Base-by-base conservation (phyloP, 2,329 filamentous ascomycete species). In the Metarhizium anisopliae region DNA sequence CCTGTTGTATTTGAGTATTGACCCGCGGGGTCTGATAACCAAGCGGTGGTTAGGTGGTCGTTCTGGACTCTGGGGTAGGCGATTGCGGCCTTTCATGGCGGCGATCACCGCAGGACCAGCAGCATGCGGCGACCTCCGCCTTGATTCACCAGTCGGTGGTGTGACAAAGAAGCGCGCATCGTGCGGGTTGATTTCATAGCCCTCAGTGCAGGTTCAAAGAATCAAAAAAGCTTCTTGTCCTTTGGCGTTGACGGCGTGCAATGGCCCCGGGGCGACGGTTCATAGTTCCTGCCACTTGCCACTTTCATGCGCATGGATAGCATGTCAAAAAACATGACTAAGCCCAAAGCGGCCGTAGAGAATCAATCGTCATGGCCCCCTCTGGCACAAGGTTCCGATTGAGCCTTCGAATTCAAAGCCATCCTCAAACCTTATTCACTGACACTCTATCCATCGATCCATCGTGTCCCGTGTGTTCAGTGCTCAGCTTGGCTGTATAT, bases 41-140 rank as follows among this genome's bases (percentile, higher is more conserved):
- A 25, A 25, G 25, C 1, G 25, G 25, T 25, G 25, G 25, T 25
- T 25, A 25, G 25, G 25, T 25, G 25, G 25, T 25, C 25, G 25
- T 25, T 25, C 25, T 25, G 25, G 25, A 25, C 25, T 35, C 32
- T 35, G 32, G 32, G 32, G 32, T 35, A 35, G 32, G 32, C 32
- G 38, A 30, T 43, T 43, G 7, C 18, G 20, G 18, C 47, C 25
- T n/a, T 4, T 32, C 32, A 20, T n/a, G 11, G n/a, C 43, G 55
- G 55, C 55, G 47, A 56, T 20, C 51, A 53, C 55, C 55, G 51
- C 29, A 32, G 32, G 11, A 25, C 25, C 25, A 25, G 4, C 18
- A 35, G 16, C 20, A 2, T 25, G 47, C 55, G 55, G 51, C 29
- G 47, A 40, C 38, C 55, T 51, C 51, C 52, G 52, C 29, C 47